phyloP scores from a whole-genome alignment of 2,329 filamentous ascomycete species.

The Fusarium denticulatum region DNA sequence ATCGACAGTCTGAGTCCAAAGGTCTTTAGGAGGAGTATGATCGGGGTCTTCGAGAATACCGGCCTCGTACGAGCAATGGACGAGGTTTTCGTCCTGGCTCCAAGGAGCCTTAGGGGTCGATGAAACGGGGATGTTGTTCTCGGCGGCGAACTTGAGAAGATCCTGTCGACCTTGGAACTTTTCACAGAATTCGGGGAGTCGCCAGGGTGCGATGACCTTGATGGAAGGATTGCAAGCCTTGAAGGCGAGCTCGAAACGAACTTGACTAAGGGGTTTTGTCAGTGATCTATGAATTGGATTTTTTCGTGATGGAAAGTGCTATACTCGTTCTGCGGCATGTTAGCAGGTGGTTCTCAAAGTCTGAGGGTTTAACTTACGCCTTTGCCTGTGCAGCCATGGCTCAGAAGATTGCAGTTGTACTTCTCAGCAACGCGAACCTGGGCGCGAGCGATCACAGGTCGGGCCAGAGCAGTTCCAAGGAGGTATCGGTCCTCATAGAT shows the following conservation, averaged over 20 bases:
- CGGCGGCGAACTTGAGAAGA: constrained; percentile 66
- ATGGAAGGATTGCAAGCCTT: constrained; percentile 66
- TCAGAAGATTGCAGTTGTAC: constrained; percentile 53
- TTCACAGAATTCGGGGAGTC: constrained; percentile 74
- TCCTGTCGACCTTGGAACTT: constrained; percentile 61
- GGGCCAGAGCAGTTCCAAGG: constrained; percentile 66
- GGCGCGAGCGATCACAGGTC: constrained; percentile 72
- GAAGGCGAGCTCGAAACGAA: constrained; percentile 52
- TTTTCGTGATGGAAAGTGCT: constrained; percentile 7
- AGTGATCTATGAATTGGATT: neutral
- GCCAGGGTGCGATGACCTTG: constrained; percentile 80
- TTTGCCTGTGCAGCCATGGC: constrained; percentile 70
- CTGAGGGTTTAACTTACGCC: constrained; percentile 53
- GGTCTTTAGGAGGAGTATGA: constrained; percentile 70
- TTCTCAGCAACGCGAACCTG: constrained; percentile 48
- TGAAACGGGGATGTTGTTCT: constrained; percentile 75
- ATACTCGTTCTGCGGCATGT: constrained; percentile 43
- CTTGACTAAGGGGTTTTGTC: constrained; percentile 44
- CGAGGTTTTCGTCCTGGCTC: constrained; percentile 58
- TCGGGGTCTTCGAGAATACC: constrained; percentile 59
- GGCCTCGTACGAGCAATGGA: constrained; percentile 32
- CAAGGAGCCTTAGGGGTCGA: constrained; percentile 78
- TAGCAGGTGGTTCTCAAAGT: neutral
- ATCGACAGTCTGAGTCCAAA: constrained; percentile 75
- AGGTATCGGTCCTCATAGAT: constrained; percentile 52